Evolutionary conservation across 805 yeast genomes (phyloP).

Genomic region (Metschnikowia amazonensis): DNA sequence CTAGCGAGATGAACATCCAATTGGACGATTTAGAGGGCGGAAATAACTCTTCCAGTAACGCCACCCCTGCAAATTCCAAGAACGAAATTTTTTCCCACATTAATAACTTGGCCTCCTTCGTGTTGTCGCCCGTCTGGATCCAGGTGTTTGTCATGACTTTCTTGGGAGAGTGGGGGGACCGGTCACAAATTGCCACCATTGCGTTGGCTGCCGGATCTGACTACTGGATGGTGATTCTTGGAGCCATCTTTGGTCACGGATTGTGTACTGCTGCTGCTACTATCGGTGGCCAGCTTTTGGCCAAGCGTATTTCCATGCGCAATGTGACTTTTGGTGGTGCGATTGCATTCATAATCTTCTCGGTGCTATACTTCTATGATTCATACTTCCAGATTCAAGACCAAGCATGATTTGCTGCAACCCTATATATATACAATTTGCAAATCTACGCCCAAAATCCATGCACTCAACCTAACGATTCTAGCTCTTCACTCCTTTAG

Average conservation of each 20-base stretch:
- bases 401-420: neutral
- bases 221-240: conserved; percentile 83
- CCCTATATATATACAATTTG: neutral
- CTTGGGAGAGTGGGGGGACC: conserved; percentile 98
- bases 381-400: conserved; percentile 23
- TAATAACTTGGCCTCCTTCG: conserved; percentile 52
- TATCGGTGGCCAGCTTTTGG: conserved; percentile 85
- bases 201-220: conserved; percentile 98
- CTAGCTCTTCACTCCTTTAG: conserved; percentile 24
- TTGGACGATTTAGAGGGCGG: conserved; percentile 63
- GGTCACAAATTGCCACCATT: conserved; percentile 96
- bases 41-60: conserved; percentile 13
- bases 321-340: conserved; percentile 92
- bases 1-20: conserved; percentile 49
- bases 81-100: conserved; percentile 37
- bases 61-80: conserved; percentile 9
- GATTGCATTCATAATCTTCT: conserved; percentile 75
- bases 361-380: conserved; percentile 73
- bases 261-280: conserved; percentile 89
- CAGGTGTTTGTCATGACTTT: conserved; percentile 95
- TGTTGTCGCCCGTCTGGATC: conserved; percentile 86
- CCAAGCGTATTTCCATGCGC: conserved; percentile 85
- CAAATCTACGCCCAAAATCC: neutral
- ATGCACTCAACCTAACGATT: neutral
- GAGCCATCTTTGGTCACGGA: conserved; percentile 88